phyloP scores from a whole-genome alignment of 2,329 filamentous ascomycete species.

The Xylaria sp. region DNA sequence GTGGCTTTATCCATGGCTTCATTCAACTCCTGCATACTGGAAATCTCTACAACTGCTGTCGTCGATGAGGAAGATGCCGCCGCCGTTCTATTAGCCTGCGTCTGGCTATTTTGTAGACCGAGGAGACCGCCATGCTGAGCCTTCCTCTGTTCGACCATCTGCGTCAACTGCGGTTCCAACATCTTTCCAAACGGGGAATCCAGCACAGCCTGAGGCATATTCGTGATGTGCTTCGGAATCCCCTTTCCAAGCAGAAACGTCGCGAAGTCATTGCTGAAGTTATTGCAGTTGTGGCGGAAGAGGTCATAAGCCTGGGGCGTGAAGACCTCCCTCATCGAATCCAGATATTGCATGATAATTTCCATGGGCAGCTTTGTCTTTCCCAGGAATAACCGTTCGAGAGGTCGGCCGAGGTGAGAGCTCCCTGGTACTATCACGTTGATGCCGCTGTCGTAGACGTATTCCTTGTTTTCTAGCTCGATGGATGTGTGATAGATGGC shows the following conservation, averaged over 20 bases:
- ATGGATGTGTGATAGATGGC: constrained; percentile 94
- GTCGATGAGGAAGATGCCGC: constrained; percentile 18
- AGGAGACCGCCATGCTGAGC: constrained; percentile 47
- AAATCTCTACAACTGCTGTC: constrained; percentile 54
- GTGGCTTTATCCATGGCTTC: constrained; percentile 53
- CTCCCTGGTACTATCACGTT: constrained; percentile 73
- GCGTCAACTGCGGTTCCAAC: constrained; percentile 65
- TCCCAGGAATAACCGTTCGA: constrained; percentile 71
- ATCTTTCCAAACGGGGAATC: constrained; percentile 84
- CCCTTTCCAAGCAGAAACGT: constrained; percentile 85
- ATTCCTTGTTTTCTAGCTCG: constrained; percentile 78
- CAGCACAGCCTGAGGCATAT: constrained; percentile 78
- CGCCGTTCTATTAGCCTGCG: constrained; percentile 16
- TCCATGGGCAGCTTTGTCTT: constrained; percentile 73
- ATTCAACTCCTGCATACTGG: constrained; percentile 55
- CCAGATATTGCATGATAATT: constrained; percentile 79
- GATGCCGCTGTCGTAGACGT: constrained; percentile 83
- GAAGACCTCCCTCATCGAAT: constrained; percentile 76
- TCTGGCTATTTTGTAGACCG: constrained; percentile 41
- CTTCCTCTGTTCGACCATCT: constrained; percentile 46
- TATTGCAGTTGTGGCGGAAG: constrained; percentile 92
- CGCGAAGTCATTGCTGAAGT: constrained; percentile 88
- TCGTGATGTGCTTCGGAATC: constrained; percentile 81
- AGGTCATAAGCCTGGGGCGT: constrained; percentile 82
- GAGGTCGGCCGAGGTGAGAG: constrained; percentile 80